Percentiles rank a stretch among this genome's conserved stretches.
Conservation (phyloP, 345 rosid species). For the Rhodamnia rubescens region DNA sequence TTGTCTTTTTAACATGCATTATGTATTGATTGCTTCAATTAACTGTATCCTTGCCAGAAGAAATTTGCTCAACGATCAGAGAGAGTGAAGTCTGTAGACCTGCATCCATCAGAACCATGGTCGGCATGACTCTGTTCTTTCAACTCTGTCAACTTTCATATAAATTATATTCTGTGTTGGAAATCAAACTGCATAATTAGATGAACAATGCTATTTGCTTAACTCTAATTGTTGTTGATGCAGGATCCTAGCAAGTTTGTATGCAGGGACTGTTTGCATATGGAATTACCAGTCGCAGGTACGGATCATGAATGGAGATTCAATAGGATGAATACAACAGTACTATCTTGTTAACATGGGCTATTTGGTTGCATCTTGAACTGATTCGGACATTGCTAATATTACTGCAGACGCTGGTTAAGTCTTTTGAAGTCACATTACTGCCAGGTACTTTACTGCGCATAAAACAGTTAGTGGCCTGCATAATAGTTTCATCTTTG, state of each 20-base stretch:
- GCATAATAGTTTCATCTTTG: background rate
- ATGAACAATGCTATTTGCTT: background rate
- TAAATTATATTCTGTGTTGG: background rate
- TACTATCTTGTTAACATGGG: background rate
- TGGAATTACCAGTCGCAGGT: slow-evolving; percentile 84
- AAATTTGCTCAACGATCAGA: slow-evolving; percentile 47
- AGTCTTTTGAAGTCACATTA: slow-evolving; percentile 81
- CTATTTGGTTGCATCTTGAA: background rate
- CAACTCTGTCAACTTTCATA: background rate
- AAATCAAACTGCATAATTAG: background rate
- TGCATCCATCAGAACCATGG: slow-evolving; percentile 54
- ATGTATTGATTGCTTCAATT: background rate
- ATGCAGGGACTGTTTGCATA: slow-evolving; percentile 43
- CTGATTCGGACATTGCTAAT: background rate
- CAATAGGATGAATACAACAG: background rate
- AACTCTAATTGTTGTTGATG: background rate
- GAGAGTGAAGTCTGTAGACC: slow-evolving; percentile 47
- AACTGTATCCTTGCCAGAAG: slow-evolving; percentile 16
- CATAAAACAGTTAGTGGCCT: background rate
- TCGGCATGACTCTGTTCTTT: background rate
- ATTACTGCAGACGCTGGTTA: slow-evolving; percentile 56
- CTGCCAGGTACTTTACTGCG: slow-evolving; percentile 51
- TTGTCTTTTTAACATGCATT: background rate
- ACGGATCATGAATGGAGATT: background rate
- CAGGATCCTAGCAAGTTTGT: slow-evolving; percentile 44